phyloP scores from a whole-genome alignment of 192 early-diverging fungal genomes.

The Linnemannia zychae region DNA sequence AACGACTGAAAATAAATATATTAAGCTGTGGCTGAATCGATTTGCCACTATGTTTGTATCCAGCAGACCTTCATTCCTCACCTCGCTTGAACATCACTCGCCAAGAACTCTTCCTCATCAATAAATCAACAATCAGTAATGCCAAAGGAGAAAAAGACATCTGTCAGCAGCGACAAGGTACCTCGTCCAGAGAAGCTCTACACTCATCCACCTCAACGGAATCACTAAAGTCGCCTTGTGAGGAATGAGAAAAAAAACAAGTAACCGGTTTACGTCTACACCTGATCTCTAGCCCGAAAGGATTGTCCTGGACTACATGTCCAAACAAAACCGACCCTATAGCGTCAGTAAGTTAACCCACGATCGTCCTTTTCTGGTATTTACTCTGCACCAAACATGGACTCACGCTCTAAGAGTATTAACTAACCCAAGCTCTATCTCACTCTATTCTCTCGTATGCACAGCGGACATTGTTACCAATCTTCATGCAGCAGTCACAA shows the following conservation, averaged over 20 bases:
- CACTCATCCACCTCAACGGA: too few species aligned
- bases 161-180: constrained; percentile 29
- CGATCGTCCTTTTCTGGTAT: too few species aligned
- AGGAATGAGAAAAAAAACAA: not conserved
- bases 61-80: too few species aligned
- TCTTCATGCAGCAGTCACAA: constrained; percentile 57
- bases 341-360: constrained; percentile 57
- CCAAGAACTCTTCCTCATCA: not conserved
- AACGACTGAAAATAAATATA: not conserved
- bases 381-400: too few species aligned
- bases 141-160: constrained; percentile 35
- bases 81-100: not conserved
- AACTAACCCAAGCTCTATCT: not conserved
- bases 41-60: not conserved
- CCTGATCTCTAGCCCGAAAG: constrained; percentile 52
- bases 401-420: too few species aligned
- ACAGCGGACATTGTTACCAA: constrained; percentile 62
- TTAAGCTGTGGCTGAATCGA: not conserved
- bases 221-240: too few species aligned
- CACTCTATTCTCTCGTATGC: not conserved
- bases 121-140: not conserved
- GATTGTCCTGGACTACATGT: constrained; percentile 60
- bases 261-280: not conserved
- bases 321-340: constrained; percentile 62
- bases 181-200: not conserved